These are phyloP conservation scores for Apiospora pterosperma DNA, from an alignment of 2,329 filamentous ascomycete genomes.

Conservation along the genomic window DNA sequence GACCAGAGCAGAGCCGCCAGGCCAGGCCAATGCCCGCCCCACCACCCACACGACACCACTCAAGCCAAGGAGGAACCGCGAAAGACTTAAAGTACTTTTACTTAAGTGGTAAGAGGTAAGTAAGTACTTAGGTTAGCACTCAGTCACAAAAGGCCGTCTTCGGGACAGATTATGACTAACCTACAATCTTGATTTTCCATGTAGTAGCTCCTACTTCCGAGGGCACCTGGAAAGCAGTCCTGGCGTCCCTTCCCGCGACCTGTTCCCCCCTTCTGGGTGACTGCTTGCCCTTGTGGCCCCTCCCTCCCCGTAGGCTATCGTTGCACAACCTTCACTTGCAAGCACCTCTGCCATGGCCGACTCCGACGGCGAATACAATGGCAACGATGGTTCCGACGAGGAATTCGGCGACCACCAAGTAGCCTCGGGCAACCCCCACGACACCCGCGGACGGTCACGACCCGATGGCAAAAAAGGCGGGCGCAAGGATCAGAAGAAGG, in stretches of 20 bases:
- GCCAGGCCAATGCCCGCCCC: no score
- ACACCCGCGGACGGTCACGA: constrained; percentile 18
- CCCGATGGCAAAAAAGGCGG: constrained; percentile 27
- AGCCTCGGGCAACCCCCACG: constrained; percentile 29
- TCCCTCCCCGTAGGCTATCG: background rate
- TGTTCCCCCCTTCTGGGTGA: background rate
- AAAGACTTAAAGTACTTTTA: no score
- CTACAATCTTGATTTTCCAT: background rate
- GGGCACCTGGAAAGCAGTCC: background rate
- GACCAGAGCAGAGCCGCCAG: no score
- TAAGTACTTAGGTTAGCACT: no score
- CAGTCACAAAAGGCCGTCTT: no score
- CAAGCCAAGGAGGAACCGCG: no score
- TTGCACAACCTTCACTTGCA: background rate
- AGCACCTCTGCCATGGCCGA: constrained; percentile 55
- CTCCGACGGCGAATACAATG: constrained; percentile 69
- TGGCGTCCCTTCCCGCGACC: background rate
- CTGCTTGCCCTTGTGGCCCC: background rate
- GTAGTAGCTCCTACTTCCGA: background rate
- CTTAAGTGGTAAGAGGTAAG: no score
- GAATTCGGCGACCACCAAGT: constrained; percentile 52
- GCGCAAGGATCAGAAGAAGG: constrained; percentile 33
- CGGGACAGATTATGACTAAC: background rate
- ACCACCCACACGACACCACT: no score
- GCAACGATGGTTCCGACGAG: constrained; percentile 61